Base-by-base conservation (phyloP, 257 asterid species). In the Craterostigma plantagineum region DNA sequence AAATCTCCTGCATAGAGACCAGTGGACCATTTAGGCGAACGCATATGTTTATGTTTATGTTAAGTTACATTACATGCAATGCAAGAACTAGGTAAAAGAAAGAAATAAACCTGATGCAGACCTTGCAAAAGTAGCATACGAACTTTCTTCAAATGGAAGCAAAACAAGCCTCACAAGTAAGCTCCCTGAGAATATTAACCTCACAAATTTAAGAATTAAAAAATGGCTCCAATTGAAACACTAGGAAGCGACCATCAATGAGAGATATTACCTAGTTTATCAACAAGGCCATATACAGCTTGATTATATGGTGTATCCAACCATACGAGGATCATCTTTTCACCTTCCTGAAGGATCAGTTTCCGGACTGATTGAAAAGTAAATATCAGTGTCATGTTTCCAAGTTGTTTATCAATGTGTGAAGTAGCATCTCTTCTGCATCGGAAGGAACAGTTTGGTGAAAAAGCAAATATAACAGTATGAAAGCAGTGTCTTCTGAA, bases 141-240 rank as follows among this genome's bases (percentile, higher is more conserved):
- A 80, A 67, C 96, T 90, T 67, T 90, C 99, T 65, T 90, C 96
- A 59, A 90, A 90, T 17, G 99, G 99, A 33, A 83, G 94, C 60
- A 90, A 83, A 52, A 90, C 66, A 69, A 90, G 33, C 65, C 99
- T 73, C 85, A 90, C 99, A 52, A 84, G 92, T 62, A 83, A 80
- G 76, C 99, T 90, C 51, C 99, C 99, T 83, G 94, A 60, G 61
- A 67, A 37, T 62, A 45, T 62, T 64, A 59, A 35, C 52, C 38
- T 44, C 43, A 33, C 52, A 9, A 42, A n/a, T 59, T 17, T 58
- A 55, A 38, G 41, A 41, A 15, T 15, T 41, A 8, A 11, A 3
- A 14, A 41, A n/a, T 43, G 53, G 36, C 14, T 48, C 46, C 30
- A 11, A 23, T 23, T 23, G 6, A 27, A 45, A 16, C 13, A 15